Conservation (phyloP, 2,329 filamentous ascomycete genomes). For the Fusarium pseudonygamai region DNA sequence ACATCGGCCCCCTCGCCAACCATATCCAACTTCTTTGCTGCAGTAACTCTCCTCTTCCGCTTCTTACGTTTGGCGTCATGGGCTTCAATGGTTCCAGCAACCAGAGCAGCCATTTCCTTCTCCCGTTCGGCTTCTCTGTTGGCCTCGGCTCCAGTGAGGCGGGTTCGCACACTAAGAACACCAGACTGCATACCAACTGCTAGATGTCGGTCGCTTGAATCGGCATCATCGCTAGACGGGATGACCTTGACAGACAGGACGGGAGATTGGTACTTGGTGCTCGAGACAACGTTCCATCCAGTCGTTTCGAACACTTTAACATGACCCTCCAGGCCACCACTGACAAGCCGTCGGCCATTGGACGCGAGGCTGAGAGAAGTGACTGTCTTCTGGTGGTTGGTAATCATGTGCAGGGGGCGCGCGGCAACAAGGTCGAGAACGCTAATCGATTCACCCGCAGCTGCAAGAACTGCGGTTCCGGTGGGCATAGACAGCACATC, state of each 20-base stretch:
- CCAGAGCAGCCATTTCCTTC: constrained; percentile 84
- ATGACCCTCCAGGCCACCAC: constrained; percentile 91
- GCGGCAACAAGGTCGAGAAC: constrained; percentile 94
- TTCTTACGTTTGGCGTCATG: constrained; percentile 78
- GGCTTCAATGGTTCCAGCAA: constrained; percentile 80
- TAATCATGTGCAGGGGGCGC: constrained; percentile 84
- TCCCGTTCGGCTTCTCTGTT: constrained; percentile 78
- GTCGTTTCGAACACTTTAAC: constrained; percentile 96
- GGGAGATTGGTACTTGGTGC: constrained; percentile 90
- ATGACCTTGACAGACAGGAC: constrained; percentile 87
- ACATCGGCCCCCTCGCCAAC: constrained; percentile 88
- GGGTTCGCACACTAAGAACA: constrained; percentile 87
- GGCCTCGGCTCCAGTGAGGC: constrained; percentile 85
- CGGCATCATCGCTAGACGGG: constrained; percentile 47
- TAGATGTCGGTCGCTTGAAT: constrained; percentile 86
- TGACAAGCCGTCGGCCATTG: constrained; percentile 81
- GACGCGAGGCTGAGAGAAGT: constrained; percentile 86
- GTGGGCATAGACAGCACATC: constrained; percentile 86
- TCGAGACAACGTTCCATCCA: constrained; percentile 95
- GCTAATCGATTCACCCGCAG: constrained; percentile 86
- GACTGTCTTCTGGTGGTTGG: constrained; percentile 98
- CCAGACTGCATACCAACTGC: constrained; percentile 96
- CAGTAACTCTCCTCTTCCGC: constrained; percentile 67
- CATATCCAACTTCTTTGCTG: constrained; percentile 73
- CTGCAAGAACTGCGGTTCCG: constrained; percentile 85